Conservation (phyloP, 2,329 filamentous ascomycete genomes). For the Penicillium frequentans region DNA sequence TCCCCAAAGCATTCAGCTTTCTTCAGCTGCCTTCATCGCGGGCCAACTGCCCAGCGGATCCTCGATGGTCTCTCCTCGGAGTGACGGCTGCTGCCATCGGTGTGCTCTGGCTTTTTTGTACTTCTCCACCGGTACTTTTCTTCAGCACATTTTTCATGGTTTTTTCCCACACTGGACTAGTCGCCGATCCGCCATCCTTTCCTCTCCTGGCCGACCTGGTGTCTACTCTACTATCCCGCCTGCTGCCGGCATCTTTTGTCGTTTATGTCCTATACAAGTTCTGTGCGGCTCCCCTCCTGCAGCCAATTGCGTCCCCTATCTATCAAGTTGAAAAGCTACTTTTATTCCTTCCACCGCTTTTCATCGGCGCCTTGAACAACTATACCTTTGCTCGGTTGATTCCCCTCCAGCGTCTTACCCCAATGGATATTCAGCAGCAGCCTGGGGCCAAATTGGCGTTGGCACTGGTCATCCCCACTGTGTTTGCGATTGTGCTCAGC, state of each 20-base stretch:
- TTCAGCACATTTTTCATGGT: slow-evolving; percentile 77
- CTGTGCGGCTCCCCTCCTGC: slow-evolving; percentile 71
- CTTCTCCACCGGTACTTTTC: slow-evolving; percentile 78
- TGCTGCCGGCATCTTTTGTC: slow-evolving; percentile 83
- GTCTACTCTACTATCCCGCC: slow-evolving; percentile 75
- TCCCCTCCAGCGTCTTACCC: slow-evolving; percentile 87
- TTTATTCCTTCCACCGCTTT: slow-evolving; percentile 85
- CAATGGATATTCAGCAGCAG: slow-evolving; percentile 83
- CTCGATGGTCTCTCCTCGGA: slow-evolving; percentile 79
- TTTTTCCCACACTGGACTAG: slow-evolving; percentile 88
- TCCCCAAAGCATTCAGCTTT: slow-evolving; percentile 84
- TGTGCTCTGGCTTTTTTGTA: slow-evolving; percentile 77
- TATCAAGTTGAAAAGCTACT: slow-evolving; percentile 83
- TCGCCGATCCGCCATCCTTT: slow-evolving; percentile 78
- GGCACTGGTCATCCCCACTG: slow-evolving; percentile 70
- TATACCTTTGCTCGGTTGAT: slow-evolving; percentile 88
- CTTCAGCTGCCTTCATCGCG: slow-evolving; percentile 55
- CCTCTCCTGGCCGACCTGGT: slow-evolving; percentile 68
- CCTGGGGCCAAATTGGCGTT: slow-evolving; percentile 85
- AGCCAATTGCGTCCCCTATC: slow-evolving; percentile 60
- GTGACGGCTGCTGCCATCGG: slow-evolving; percentile 79
- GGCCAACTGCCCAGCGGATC: slow-evolving; percentile 69
- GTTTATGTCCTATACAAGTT: slow-evolving; percentile 85
- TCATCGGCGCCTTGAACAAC: slow-evolving; percentile 89
- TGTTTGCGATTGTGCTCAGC: slow-evolving; percentile 66